Base-by-base conservation (phyloP, 1,284 basidiomycete species). In the Earliella scabrosa region DNA sequence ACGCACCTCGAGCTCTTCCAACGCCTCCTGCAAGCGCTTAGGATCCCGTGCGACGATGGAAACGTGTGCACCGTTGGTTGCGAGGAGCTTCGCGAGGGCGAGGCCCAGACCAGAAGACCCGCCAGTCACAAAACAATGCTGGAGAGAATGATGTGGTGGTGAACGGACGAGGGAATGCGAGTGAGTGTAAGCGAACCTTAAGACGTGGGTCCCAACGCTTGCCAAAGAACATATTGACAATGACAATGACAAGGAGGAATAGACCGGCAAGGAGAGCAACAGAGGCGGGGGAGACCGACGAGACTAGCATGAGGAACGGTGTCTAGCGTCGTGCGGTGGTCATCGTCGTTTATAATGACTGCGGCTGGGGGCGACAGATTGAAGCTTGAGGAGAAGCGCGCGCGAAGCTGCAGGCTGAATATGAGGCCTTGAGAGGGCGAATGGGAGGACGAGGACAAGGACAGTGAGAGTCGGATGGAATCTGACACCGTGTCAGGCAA, bases 101-200 rank as follows among this genome's bases (percentile, higher is more conserved):
- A 92, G 79, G 8, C 94, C 93, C 2, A 94, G 81, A 1, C 93
- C 93, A 23, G 86, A 80, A 9, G 87, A 91, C 1, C 92, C 93
- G 23, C 93, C 94, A 14, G 92, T 91, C 50, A 95, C 76, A 68
- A 89, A 91, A 70, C 83, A 86, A 65, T 87, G 87, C 88, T 92
- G n/a, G n/a, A n/a, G n/a, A n/a, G n/a, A n/a, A n/a, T n/a, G n/a
- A n/a, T n/a, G n/a, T n/a, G n/a, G n/a, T n/a, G n/a, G n/a, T n/a
- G n/a, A n/a, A n/a, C n/a, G n/a, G n/a, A n/a, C n/a, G n/a, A n/a
- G n/a, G n/a, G n/a, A n/a, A n/a, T n/a, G n/a, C n/a, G n/a, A n/a
- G n/a, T n/a, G n/a, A n/a, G n/a, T n/a, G 35, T 51, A 24, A n/a
- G 35, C 53, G n/a, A 23, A 73, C 71, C 58, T 66, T 68, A 16